Base-by-base conservation (phyloP, 306 rosid species). In the Corylus avellana region DNA sequence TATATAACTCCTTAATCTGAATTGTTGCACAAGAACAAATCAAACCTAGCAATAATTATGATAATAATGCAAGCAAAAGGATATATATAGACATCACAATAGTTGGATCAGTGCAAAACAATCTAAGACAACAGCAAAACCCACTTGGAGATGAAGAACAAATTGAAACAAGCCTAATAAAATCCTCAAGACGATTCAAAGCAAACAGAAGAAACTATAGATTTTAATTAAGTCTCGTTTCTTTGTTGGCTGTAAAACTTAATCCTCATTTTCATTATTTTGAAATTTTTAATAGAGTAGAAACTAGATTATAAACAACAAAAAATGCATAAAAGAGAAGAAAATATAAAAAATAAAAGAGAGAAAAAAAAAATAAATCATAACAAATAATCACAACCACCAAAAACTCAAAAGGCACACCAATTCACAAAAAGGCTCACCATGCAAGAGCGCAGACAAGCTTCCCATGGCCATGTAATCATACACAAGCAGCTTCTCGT, bases 391-490 rank as follows among this genome's bases (percentile, higher is more conserved):
- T 50, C 22, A 81, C 77, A 55, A 79, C 50, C 74, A 50, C 17
- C 62, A 29, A 1, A 57, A 56, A 69, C 27, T 50, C 7, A 12
- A 48, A 75, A 63, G 63, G 71, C 59, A 59, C 67, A 76, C 56
- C 12, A 17, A 42, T 8, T 51, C 12, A 50, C 27, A 77, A 47
- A 42, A 67, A 42, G 72, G 59, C 87, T 83, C 27, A 90, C 94
- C 94, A 83, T 90, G 94, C 79, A 90, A 81, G 74, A 90, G 88
- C 67, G 94, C 90, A 84, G 94, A 90, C 78, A 90, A 81, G 84
- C 94, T 90, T 86, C 94, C 94, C 85, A 81, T 86, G 42, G 88
- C 67, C 90, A 90, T 80, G 81, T 90, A 90, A 88, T 90, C 94
- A 84, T 88, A 82, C 74, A 90, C 94, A 80, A 90, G 88, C 81